Conservation (phyloP, 108 stramenopile genomes). For the Epithemia pelagica region DNA sequence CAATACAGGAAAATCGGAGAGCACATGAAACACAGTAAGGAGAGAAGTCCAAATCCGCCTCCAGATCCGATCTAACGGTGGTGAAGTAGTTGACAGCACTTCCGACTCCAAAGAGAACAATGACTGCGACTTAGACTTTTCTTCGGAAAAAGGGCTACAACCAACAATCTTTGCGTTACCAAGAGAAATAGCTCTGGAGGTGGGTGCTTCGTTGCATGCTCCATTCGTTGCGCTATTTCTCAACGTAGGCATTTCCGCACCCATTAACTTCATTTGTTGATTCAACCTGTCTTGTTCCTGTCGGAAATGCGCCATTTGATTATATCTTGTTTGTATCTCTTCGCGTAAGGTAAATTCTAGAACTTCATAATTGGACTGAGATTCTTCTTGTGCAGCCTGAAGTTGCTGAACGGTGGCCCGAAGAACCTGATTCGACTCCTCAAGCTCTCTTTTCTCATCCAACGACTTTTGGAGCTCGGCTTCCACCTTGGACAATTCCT, state of each 20-base stretch:
- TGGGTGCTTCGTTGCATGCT: background rate
- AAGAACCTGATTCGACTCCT: background rate
- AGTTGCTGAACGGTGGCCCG: background rate
- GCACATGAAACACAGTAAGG: background rate
- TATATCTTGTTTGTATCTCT: background rate
- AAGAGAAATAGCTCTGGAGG: background rate
- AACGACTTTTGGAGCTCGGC: background rate
- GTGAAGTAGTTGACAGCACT: no score
- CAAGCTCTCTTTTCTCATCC: background rate
- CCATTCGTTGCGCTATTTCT: background rate
- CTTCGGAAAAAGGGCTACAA: background rate
- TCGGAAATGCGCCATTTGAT: background rate
- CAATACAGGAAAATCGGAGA: background rate
- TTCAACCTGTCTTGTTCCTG: background rate
- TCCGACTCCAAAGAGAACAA: background rate
- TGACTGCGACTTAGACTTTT: background rate
- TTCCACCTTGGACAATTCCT: background rate
- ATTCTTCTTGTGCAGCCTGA: background rate
- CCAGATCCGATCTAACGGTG: background rate
- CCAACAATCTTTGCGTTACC: background rate
- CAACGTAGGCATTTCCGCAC: background rate
- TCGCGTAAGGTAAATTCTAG: background rate
- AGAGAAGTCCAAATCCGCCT: background rate
- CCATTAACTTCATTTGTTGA: background rate
- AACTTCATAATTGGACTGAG: background rate